Base-by-base conservation (phyloP, 2,329 filamentous ascomycete genomes). In the Annulohypoxylon truncatum region DNA sequence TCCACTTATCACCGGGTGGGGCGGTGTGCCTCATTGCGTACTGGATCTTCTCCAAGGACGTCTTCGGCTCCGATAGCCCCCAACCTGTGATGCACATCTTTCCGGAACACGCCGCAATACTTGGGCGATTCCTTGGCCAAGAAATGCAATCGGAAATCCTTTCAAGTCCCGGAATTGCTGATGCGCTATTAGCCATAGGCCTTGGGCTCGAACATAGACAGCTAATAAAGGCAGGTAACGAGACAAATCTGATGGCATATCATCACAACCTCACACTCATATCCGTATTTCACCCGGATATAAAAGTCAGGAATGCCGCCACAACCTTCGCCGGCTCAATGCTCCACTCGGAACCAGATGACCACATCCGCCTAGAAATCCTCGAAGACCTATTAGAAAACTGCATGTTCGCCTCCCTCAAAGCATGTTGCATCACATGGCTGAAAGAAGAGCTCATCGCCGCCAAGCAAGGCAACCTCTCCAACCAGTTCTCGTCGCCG, bases 341-440 rank as follows among this genome's bases (percentile, higher is more conserved):
- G 12, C 80, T 89, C 33, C 88, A 90, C 71, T 80, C 85, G 1
- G 84, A 90, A 66, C 87, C 88, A 0, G 83, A 87, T 24, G 86
- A 88, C 64, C 82, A 84, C 2, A 83, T 86, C 72, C 82, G 88
- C 4, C 78, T 91, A 13, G 81, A 83, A 26, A 90, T 91, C 67
- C 82, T 91, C 7, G 85, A 88, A 55, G 89, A 91, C 72, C 81
- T 90, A 10, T 78, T 91, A 10, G 87, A 90, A 76, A 88, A 90
- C 74, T 90, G 88, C 80, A 83, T 87, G 70, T 90, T 88, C 71
- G 82, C 87, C 1, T 82, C 84, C 0, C 80, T 91, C 35, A 89
- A 89, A 74, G 88, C 86, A 7, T 87, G 86, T 42, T 88, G 88
- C 0, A 82, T 90, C 3, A 82, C 83, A 3, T 91, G 89, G 89